phyloP scores from a whole-genome alignment of 345 rosid species.

The Eucalyptus sideroxylon region DNA sequence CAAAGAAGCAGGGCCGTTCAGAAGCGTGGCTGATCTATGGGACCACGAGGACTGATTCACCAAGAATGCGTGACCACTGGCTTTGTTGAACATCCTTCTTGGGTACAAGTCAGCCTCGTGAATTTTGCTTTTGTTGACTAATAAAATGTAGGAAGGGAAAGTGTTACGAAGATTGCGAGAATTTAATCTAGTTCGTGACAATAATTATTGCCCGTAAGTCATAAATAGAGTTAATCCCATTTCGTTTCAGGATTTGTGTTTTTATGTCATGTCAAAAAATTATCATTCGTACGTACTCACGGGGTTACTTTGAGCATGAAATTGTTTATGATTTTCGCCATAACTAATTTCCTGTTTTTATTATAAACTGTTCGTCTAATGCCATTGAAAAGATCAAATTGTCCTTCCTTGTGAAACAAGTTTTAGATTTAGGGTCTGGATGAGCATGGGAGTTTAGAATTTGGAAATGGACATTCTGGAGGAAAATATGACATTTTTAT shows the following conservation, averaged over 20 bases:
- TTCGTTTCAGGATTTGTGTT: not conserved
- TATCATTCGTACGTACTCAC: fast-evolving
- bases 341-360: not conserved
- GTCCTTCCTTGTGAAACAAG: not conserved
- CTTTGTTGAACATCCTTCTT: fast-evolving
- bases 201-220: not conserved
- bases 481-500: not conserved
- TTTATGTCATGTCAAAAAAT: not conserved
- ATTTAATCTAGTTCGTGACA: not conserved
- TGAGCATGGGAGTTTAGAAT: not conserved
- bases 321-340: not conserved
- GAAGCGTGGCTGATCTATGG: slow-evolving; percentile 43
- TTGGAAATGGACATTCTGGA: not conserved
- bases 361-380: too few relatives aligned
- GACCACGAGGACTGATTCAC: slow-evolving; percentile 31
- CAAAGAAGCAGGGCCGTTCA: slow-evolving; percentile 24
- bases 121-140: not conserved
- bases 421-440: not conserved
- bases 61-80: not conserved
- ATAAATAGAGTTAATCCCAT: not conserved
- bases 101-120: not conserved
- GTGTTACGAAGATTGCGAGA: not conserved
- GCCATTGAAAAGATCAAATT: not conserved
- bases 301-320: not conserved
- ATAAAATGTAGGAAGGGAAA: not conserved